Evolutionary conservation across 352 stramenopile genomes (phyloP).

Genomic region (Vaucheria bursata): DNA sequence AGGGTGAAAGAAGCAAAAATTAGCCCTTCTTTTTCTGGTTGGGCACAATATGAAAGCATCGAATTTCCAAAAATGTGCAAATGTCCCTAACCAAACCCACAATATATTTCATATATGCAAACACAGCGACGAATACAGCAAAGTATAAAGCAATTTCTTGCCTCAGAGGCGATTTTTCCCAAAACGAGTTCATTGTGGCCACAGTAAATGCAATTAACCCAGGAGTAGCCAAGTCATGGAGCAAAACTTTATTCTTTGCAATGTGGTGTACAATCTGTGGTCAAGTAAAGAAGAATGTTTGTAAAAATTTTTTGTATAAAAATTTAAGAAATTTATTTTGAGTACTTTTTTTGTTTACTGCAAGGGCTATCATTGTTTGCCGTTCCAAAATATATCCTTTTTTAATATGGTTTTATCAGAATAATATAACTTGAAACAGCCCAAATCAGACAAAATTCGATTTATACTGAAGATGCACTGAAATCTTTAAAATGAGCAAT

Average conservation of each 20-base stretch:
- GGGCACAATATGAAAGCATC: conserved; percentile 16
- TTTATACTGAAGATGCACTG: too few relatives aligned
- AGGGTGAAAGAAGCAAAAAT: too few relatives aligned
- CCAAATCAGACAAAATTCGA: too few relatives aligned
- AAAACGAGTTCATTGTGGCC: conserved; percentile 24
- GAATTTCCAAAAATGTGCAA: conserved; percentile 13
- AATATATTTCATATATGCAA: conserved; percentile 14
- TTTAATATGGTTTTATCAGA: too few relatives aligned
- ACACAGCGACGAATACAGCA: background rate
- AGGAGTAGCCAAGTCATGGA: conserved; percentile 18
- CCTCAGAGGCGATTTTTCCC: conserved; percentile 8
- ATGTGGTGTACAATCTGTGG: conserved; percentile 34
- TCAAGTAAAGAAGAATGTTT: background rate
- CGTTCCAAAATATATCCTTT: too few relatives aligned
- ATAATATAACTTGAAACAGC: too few relatives aligned
- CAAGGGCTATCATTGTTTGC: too few relatives aligned
- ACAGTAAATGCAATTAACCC: conserved; percentile 11
- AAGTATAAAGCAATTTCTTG: conserved; percentile 9
- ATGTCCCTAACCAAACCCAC: conserved; percentile 14
- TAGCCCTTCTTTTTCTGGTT: too few relatives aligned
- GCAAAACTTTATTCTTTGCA: conserved; percentile 21
- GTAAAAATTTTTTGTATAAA: too few relatives aligned
- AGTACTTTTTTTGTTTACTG: too few relatives aligned
- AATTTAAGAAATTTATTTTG: too few relatives aligned
- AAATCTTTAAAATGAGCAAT: too few relatives aligned